Evolutionary conservation across 73 alveolate genomes (phyloP).

Genomic region (Paraurostyla sp.): DNA sequence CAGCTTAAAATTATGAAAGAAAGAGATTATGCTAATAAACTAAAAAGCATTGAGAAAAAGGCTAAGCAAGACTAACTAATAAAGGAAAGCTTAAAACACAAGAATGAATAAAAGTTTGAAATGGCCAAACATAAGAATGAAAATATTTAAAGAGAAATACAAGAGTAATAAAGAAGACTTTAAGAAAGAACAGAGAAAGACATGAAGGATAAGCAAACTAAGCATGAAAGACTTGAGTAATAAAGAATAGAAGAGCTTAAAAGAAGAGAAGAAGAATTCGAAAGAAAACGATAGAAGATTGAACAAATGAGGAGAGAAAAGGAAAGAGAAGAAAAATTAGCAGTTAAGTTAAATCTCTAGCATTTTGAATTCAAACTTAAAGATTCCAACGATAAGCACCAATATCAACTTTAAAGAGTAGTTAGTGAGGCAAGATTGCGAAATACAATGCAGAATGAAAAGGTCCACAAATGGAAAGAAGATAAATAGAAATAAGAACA

Average conservation of each 20-base stretch:
- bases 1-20: constrained; percentile 1
- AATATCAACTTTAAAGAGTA: constrained; percentile 29
- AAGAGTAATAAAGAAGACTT: not conserved
- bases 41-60: constrained; percentile 15
- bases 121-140: not conserved
- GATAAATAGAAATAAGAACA: not conserved
- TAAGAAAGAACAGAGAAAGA: constrained; percentile 3
- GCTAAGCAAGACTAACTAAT: not conserved
- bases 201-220: not conserved
- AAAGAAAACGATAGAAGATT: constrained; percentile 36
- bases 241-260: not conserved
- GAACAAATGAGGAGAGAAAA: constrained; percentile 18
- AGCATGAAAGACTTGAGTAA: constrained; percentile 20
- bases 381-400: constrained; percentile 30
- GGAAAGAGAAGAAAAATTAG: not conserved
- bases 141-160: not conserved
- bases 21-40: not conserved
- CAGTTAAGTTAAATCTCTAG: not conserved
- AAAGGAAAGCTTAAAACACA: not conserved
- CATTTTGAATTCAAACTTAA: constrained; percentile 5
- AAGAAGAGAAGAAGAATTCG: constrained; percentile 48
- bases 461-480: constrained; percentile 45
- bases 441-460: constrained; percentile 18
- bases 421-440: constrained; percentile 51
- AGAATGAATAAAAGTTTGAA: not conserved